A percentile compares a stretch with the other conserved stretches of the same genome.
Evolutionary conservation across 331 rosid genomes (phyloP).

Genomic region (Spiraea crenata): DNA sequence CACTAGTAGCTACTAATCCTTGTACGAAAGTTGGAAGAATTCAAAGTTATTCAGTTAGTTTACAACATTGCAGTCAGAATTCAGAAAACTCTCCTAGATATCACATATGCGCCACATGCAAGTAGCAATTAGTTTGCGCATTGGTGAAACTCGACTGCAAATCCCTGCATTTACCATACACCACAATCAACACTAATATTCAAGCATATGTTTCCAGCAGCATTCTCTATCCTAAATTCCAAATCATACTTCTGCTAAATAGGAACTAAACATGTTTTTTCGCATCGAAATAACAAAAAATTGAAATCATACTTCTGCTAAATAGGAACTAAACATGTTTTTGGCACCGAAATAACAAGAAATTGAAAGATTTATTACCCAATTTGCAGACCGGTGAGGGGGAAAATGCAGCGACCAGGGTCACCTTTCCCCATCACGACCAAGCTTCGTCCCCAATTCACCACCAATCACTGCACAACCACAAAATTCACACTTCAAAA

Average conservation of each 20-base stretch:
- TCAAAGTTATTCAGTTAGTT: conserved; percentile 4
- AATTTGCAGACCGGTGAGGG: conserved; percentile 78
- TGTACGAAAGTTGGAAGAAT: not conserved
- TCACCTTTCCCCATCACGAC: conserved; percentile 65
- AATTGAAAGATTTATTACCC: conserved; percentile 46
- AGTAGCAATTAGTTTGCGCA: not conserved
- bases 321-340: no score
- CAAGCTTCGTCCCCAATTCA: conserved; percentile 20
- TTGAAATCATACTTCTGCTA: no score
- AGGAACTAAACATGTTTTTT: no score
- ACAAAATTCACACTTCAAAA: not conserved
- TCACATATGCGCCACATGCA: no score
- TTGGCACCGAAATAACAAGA: no score
- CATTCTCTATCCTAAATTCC: no score
- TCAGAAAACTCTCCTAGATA: no score
- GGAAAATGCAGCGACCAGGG: conserved; percentile 56
- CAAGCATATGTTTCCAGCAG: no score
- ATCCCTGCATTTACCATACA: conserved; percentile 57
- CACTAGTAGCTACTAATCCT: conserved; percentile 9
- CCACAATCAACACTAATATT: no score
- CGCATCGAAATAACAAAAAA: no score
- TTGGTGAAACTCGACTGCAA: conserved; percentile 56
- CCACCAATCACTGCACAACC: conserved; percentile 29
- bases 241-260: no score
- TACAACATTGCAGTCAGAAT: not conserved